These are phyloP conservation scores for Posidonia australis DNA, from an alignment of 106 monocot species.

Conservation along the genomic window DNA sequence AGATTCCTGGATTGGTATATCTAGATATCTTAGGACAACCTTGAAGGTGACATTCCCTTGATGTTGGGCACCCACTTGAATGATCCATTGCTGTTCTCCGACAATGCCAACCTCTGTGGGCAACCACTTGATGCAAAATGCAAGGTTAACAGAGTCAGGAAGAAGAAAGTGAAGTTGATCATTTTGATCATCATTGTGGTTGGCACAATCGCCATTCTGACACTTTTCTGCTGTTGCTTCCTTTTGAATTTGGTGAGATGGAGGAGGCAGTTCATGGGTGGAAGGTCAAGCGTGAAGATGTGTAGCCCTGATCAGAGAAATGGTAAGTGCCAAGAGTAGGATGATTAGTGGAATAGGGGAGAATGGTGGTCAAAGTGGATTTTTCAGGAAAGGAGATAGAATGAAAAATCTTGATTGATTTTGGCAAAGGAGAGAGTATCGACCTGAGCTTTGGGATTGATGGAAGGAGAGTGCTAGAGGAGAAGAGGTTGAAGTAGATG, in stretches of 20 bases:
- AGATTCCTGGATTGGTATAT: slow-evolving; percentile 27
- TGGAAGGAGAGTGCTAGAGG: no score
- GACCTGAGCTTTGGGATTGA: no score
- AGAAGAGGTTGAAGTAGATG: no score
- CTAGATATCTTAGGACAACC: slow-evolving; percentile 59
- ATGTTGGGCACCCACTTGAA: slow-evolving; percentile 44
- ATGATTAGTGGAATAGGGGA: slow-evolving; percentile 29
- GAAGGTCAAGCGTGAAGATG: slow-evolving; percentile 46
- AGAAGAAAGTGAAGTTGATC: slow-evolving; percentile 16
- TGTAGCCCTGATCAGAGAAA: slow-evolving; percentile 55
- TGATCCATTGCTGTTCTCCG: slow-evolving; percentile 30
- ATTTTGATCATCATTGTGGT: slow-evolving; percentile 37
- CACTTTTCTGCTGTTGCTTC: slow-evolving; percentile 50
- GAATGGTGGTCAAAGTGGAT: slow-evolving; percentile 26
- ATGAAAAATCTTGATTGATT: no score
- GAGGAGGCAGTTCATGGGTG: slow-evolving; percentile 43
- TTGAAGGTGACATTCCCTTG: slow-evolving; percentile 54
- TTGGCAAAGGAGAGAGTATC: no score
- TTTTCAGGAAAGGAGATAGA: no score
- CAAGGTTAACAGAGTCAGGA: slow-evolving; percentile 3
- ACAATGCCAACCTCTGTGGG: slow-evolving; percentile 62
- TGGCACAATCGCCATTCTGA: slow-evolving; percentile 22
- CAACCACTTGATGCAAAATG: slow-evolving; percentile 47
- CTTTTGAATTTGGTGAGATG: slow-evolving; percentile 30
- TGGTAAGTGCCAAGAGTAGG: slow-evolving; percentile 38